Conservation (phyloP, 2,329 filamentous ascomycete genomes). For the Trematosphaeria pertusa region DNA sequence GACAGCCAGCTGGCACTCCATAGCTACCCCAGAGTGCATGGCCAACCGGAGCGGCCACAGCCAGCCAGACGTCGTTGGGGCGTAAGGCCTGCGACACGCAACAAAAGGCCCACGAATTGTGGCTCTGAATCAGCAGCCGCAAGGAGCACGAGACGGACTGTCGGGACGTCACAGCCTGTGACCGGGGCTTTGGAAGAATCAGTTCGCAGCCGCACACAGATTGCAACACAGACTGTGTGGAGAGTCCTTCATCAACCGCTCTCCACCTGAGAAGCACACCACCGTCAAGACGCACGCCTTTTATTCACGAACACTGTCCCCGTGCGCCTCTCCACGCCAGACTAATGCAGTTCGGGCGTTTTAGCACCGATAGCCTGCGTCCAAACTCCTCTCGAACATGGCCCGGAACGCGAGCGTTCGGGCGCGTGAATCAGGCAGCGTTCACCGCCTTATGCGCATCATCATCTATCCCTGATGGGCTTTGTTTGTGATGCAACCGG, state of each 20-base stretch:
- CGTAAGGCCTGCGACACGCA: conserved; percentile 31
- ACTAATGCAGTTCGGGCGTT: conserved; percentile 46
- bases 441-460: conserved; percentile 47
- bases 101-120: conserved; percentile 17
- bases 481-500: conserved; percentile 32
- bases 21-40: conserved; percentile 27
- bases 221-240: conserved; percentile 26
- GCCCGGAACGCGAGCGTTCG: conserved; percentile 29
- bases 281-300: conserved; percentile 26
- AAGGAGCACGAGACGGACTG: conserved; percentile 26
- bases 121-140: conserved; percentile 26
- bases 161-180: conserved; percentile 33
- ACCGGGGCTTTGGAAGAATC: conserved; percentile 38
- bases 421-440: conserved; percentile 36
- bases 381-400: conserved; percentile 39
- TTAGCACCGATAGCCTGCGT: conserved; percentile 35
- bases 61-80: conserved; percentile 33
- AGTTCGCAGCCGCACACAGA: conserved; percentile 38
- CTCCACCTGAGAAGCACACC: conserved; percentile 21
- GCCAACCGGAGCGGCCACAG: conserved; percentile 26
- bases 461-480: conserved; percentile 28
- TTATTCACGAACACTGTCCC: conserved; percentile 40
- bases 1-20: conserved; percentile 31
- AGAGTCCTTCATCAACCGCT: conserved; percentile 30
- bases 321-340: conserved; percentile 42